phyloP scores from a whole-genome alignment of 1,284 basidiomycete genomes.

The Phaffia rhodozyma region DNA sequence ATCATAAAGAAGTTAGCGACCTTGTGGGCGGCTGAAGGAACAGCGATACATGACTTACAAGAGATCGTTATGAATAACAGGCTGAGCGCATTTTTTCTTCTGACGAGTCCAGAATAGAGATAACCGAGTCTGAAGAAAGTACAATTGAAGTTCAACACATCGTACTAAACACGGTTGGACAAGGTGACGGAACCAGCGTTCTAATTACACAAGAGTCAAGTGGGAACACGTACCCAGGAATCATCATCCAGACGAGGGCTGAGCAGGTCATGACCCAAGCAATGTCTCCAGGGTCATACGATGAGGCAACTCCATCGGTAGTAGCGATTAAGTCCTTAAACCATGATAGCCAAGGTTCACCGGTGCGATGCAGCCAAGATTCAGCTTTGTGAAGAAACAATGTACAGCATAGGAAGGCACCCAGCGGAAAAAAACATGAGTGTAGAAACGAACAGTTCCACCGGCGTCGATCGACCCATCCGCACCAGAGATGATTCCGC shows the following conservation, averaged over 20 bases:
- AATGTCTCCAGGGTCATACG: slow-evolving; percentile 65
- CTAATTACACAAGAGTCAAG: neutral
- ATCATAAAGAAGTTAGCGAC: slow-evolving; percentile 57
- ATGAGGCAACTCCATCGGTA: slow-evolving; percentile 16
- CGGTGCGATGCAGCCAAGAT: neutral
- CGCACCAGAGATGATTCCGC: neutral
- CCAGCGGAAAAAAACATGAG: neutral
- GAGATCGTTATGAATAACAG: slow-evolving; percentile 40
- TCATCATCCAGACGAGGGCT: slow-evolving; percentile 48
- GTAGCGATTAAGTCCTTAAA: slow-evolving; percentile 16
- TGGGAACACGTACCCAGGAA: neutral
- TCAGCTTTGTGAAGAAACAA: neutral
- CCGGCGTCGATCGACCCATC: slow-evolving; percentile 5
- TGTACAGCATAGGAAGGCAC: neutral
- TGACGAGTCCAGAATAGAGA: slow-evolving; percentile 75
- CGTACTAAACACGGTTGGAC: neutral
- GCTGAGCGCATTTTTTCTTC: slow-evolving; percentile 48
- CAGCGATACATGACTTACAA: slow-evolving; percentile 4
- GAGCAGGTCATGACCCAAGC: slow-evolving; percentile 70
- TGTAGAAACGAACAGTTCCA: slow-evolving; percentile 6
- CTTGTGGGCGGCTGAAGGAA: slow-evolving; percentile 47
- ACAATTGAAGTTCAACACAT: neutral
- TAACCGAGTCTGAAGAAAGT: slow-evolving; percentile 46
- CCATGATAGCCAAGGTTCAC: neutral
- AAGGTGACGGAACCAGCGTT: no score